A percentile compares a stretch with the other conserved stretches of the same genome.
Conservation (phyloP, 345 rosid species). For the Arabidopsis thaliana region TAIR10.1 NC_003075.7:1494001-1494500, state of each 20-base stretch:
- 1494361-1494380: conserved; percentile 25
- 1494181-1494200: conserved; percentile 59
- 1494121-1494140: not conserved
- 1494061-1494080: conserved; percentile 92
- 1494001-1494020: conserved; percentile 55
- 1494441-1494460: conserved; percentile 76
- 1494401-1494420: conserved; percentile 17
- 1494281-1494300: conserved; percentile 68
- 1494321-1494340: conserved; percentile 49
- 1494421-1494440: conserved; percentile 10
- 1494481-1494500: conserved; percentile 61
- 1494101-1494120: conserved; percentile 1
- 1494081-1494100: conserved; percentile 74
- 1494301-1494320: conserved; percentile 73
- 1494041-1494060: conserved; percentile 67
- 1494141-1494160: not conserved
- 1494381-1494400: conserved; percentile 32
- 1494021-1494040: conserved; percentile 77
- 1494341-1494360: not conserved
- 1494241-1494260: conserved; percentile 93
- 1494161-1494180: conserved; percentile 52
- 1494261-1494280: conserved; percentile 77
- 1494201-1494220: conserved; percentile 92
- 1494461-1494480: conserved; percentile 64
- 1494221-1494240: conserved; percentile 95